These are phyloP conservation scores for Syzygium malaccense DNA, from an alignment of 441 rosid genomes.

Conservation along the genomic window DNA sequence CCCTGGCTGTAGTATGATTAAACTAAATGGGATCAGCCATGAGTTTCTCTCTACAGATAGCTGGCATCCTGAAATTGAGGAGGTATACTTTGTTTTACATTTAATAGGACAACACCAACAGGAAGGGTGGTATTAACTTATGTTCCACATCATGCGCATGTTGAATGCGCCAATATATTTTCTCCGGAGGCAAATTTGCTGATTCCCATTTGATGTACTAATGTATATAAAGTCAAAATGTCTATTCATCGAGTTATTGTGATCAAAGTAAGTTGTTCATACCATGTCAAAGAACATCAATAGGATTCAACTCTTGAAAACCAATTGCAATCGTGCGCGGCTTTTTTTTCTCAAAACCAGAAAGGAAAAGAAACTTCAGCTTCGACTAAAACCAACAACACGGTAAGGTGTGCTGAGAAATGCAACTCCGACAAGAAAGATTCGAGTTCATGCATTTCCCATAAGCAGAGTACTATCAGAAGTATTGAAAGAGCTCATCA, in stretches of 20 bases:
- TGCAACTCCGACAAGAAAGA: neutral
- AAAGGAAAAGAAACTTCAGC: neutral
- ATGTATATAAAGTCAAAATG: neutral
- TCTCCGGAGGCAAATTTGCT: neutral
- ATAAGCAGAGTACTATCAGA: neutral
- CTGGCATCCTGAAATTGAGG: conserved; percentile 31
- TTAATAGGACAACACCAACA: conserved; percentile 25
- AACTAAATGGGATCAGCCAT: conserved; percentile 25
- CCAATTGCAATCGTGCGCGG: neutral
- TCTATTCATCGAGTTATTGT: neutral
- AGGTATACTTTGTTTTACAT: conserved; percentile 24
- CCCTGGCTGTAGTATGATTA: conserved; percentile 43
- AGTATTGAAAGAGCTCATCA: neutral
- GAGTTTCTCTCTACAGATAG: conserved; percentile 41
- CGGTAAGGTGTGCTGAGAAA: neutral
- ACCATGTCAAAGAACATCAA: neutral
- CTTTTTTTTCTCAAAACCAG: neutral
- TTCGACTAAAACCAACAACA: neutral
- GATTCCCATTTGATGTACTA: neutral
- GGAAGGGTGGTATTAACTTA: neutral
- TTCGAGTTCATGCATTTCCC: neutral
- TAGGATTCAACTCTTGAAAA: neutral
- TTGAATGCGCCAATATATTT: neutral
- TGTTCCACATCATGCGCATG: neutral
- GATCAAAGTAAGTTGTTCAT: neutral